Percentiles rank a stretch among this genome's conserved stretches.
Conservation (phyloP, 202 grass and related monocot genomes). For the Musa balbisiana region DNA sequence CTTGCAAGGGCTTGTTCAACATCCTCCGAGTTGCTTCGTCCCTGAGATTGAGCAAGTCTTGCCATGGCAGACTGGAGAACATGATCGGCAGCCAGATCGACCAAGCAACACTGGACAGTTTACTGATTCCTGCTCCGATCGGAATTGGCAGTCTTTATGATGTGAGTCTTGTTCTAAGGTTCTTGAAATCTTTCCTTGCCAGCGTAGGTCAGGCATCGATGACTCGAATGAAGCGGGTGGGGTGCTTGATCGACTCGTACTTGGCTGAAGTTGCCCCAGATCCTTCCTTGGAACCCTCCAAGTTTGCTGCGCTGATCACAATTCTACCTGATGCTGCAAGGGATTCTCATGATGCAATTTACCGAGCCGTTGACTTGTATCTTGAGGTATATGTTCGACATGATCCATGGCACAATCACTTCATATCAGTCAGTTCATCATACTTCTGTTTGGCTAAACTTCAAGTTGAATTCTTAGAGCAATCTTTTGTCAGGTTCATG, state of each 20-base stretch:
- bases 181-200: conserved; percentile 55
- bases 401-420: no score
- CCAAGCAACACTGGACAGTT: conserved; percentile 71
- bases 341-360: conserved; percentile 75
- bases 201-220: conserved; percentile 7
- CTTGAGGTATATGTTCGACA: conserved; percentile 49
- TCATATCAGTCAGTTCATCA: no score
- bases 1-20: conserved; percentile 71
- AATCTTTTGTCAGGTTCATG: conserved; percentile 45
- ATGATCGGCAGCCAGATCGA: conserved; percentile 86
- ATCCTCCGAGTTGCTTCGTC: conserved; percentile 50
- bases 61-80: conserved; percentile 37
- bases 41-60: conserved; percentile 32
- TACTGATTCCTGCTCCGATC: conserved; percentile 51
- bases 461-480: neutral
- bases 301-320: conserved; percentile 54
- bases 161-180: conserved; percentile 52
- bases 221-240: conserved; percentile 51
- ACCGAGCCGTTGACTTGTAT: conserved; percentile 71
- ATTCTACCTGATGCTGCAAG: conserved; percentile 51
- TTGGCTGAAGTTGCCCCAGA: conserved; percentile 82
- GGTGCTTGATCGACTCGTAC: conserved; percentile 60
- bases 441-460: no score
- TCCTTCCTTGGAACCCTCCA: conserved; percentile 48
- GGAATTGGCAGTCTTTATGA: conserved; percentile 54